phyloP scores from a whole-genome alignment of 2,329 filamentous ascomycete genomes.

The Leptographium galeiforme region DNA sequence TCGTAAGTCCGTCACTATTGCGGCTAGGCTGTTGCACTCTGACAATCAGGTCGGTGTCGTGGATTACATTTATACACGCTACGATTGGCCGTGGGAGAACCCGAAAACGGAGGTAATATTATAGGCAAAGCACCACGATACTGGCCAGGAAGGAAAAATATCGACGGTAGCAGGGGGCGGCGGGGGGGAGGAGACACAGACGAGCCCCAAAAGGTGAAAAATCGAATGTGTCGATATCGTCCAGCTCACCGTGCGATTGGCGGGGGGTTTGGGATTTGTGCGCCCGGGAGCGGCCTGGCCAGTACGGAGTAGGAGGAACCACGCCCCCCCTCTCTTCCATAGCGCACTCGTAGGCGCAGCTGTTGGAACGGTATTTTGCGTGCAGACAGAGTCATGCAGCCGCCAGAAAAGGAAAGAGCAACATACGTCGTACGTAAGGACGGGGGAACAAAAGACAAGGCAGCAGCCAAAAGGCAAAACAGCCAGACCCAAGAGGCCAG shows the following conservation, averaged over 20 bases:
- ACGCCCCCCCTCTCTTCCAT: not conserved
- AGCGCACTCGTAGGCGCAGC: not conserved
- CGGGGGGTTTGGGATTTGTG: too few relatives aligned
- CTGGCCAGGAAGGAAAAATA: not conserved
- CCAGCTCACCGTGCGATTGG: not conserved
- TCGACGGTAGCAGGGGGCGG: not conserved
- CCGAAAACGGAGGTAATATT: conserved; percentile 1
- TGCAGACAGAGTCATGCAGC: too few relatives aligned
- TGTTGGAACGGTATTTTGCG: not conserved
- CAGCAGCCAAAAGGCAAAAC: too few relatives aligned
- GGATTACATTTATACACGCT: conserved; percentile 1
- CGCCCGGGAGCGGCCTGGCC: too few relatives aligned
- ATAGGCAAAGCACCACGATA: not conserved
- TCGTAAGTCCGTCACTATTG: not conserved
- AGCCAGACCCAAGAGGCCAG: too few relatives aligned
- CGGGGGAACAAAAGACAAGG: too few relatives aligned
- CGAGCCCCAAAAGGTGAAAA: not conserved
- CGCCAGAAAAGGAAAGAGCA: too few relatives aligned
- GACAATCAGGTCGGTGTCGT: not conserved
- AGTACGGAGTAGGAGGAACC: too few relatives aligned
- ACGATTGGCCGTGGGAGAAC: not conserved
- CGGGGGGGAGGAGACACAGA: not conserved
- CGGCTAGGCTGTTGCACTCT: not conserved
- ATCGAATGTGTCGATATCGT: not conserved
- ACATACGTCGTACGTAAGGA: too few relatives aligned